A percentile compares a stretch with the other conserved stretches of the same genome.
These are phyloP conservation scores for Komagataella ulmi DNA, from an alignment of 805 yeast species.

Conservation along the genomic window DNA sequence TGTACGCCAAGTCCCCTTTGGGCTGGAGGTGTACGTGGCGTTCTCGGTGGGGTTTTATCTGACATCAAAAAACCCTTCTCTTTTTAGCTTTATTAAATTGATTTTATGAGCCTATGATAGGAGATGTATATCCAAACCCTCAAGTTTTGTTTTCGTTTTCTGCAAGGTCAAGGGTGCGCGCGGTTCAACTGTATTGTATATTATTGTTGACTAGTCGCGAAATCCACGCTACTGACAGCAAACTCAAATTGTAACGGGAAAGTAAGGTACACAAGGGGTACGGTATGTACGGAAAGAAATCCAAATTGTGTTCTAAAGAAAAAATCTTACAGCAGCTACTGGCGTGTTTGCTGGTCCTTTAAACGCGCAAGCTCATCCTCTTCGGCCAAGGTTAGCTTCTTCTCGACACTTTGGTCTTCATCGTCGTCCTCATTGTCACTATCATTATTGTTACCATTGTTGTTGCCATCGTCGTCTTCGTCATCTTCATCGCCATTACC, in stretches of 20 bases:
- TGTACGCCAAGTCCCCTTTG: not conserved
- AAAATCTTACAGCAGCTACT: not conserved
- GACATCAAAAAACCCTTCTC: not conserved
- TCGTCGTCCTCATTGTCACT: constrained; percentile 16
- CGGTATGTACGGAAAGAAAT: not conserved
- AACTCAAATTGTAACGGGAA: not conserved
- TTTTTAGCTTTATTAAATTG: not conserved
- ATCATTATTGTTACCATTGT: constrained; percentile 11
- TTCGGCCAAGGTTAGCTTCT: constrained; percentile 17
- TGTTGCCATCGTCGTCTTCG: constrained; percentile 10
- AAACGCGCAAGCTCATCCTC: constrained; percentile 14
- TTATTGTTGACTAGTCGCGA: not conserved
- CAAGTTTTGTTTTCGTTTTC: not conserved
- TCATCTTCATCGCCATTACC: constrained; percentile 24
- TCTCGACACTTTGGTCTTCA: constrained; percentile 8
- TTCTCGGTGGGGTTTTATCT: not conserved
- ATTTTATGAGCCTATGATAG: not conserved
- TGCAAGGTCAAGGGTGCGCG: not conserved
- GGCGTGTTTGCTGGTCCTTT: constrained; percentile 1
- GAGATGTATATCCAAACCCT: not conserved
- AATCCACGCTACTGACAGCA: not conserved
- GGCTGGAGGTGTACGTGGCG: not conserved
- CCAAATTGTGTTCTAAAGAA: not conserved
- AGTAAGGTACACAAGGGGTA: not conserved
- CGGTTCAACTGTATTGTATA: not conserved